Evolutionary conservation across 208 protist species (phyloP).

Genomic region (Jaenimonas drosophilae): DNA sequence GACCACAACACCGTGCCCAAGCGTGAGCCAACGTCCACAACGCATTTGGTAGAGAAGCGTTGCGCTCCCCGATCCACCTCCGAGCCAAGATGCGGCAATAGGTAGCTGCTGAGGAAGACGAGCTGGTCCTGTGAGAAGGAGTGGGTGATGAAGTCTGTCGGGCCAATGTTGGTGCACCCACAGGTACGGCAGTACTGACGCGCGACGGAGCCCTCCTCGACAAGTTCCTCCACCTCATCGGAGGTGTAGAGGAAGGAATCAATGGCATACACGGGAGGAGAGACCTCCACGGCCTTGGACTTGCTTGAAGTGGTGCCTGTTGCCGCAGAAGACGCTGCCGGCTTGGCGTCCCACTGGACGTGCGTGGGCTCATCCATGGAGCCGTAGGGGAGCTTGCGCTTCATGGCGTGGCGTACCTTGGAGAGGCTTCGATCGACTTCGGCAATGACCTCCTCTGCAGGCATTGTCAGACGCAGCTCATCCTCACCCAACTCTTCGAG

Average conservation of each 20-base stretch:
- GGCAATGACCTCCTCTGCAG: constrained; percentile 12
- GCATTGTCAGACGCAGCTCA: constrained; percentile 4
- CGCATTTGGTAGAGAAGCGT: constrained; percentile 4
- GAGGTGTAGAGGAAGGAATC: constrained; percentile 73
- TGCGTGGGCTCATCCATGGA: constrained; percentile 22
- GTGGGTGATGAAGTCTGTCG: constrained; percentile 74
- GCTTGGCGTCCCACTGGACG: constrained; percentile 1
- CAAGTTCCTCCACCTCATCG: constrained; percentile 56
- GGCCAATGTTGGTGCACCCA: constrained; percentile 39
- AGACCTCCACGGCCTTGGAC: background rate
- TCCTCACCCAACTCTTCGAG: constrained; percentile 20
- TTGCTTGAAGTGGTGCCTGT: constrained; percentile 4
- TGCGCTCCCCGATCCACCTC: background rate
- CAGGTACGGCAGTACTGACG: constrained; percentile 66
- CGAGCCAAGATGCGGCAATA: constrained; percentile 18
- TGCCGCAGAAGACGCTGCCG: no score
- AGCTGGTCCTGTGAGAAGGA: constrained; percentile 78
- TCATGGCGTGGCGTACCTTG: constrained; percentile 28
- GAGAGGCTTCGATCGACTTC: constrained; percentile 41
- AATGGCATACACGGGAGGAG: constrained; percentile 40
- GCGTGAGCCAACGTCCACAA: constrained; percentile 76
- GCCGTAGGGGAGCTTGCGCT: constrained; percentile 35
- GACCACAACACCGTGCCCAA: constrained; percentile 60
- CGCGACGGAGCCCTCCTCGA: constrained; percentile 18
- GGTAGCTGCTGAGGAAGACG: constrained; percentile 57